Base-by-base conservation (phyloP, 352 stramenopile genomes). In the Phytophthora pluvialis region DNA sequence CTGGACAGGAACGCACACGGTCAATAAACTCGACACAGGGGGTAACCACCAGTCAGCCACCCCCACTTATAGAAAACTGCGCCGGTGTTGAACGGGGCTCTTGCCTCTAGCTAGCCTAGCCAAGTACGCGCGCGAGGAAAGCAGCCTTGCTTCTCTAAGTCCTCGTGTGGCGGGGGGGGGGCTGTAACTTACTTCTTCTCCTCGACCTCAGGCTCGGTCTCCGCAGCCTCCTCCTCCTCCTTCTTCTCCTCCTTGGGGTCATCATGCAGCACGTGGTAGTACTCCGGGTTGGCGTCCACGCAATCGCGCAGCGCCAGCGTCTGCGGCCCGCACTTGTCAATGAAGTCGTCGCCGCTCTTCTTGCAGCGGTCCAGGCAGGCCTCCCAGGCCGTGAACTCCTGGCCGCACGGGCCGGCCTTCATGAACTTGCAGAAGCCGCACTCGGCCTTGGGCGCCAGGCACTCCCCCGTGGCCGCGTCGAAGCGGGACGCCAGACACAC, bases 371-470 rank as follows among this genome's bases (percentile, higher is more conserved):
- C 81, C 9, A 96, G 73, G 71, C 89, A 96, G 33, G 80, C 72
- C 65, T 96, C 86, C 89, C 89, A 96, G 29, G 81, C 75, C 38
- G 77, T 83, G 64, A 96, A 96, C 66, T 91, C 71, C 29, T 68
- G 68, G 44, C 86, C 88, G 57, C 89, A 96, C 48, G 89, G 89
- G 0, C 89, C 89, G 21, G 85, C 86, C 73, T 95, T 95, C 87
- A 96, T 96, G 68, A 96, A 96, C 70, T 94, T 93, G 71, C 89
- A 96, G 60, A 94, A 96, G 55, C 87, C 88, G 57, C 89, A 96
- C 73, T 96, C 89, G 32, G 85, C 72, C 65, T 96, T 94, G n/a
- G 63, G 73, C 1, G 67, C 66, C n/a, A 67, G 36, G 57, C 86
- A 95, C 55, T 72, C 49, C 15, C 79, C 78, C 8, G 66, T 79